Evolutionary conservation across 345 rosid species (phyloP).

Genomic region (Eucalyptus caleyi): DNA sequence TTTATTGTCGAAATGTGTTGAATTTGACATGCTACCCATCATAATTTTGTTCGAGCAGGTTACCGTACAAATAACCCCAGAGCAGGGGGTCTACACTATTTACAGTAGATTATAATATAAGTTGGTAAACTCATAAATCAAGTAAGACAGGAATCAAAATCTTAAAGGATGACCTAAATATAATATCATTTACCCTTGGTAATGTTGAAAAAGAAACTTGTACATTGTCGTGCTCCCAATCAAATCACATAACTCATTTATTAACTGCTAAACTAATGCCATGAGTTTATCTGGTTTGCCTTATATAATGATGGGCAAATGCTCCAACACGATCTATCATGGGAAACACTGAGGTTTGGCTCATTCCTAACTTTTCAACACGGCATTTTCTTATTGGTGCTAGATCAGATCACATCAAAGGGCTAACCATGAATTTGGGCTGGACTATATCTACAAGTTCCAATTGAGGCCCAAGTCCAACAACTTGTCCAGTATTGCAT

Average conservation of each 20-base stretch:
- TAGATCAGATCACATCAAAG: background rate
- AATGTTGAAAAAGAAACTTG: background rate
- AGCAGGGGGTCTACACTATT: accelerated
- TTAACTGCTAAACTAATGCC: background rate
- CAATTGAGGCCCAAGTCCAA: background rate
- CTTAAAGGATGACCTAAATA: background rate
- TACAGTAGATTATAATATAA: background rate
- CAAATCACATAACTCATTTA: background rate
- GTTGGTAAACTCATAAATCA: background rate
- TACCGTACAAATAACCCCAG: background rate
- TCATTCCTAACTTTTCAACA: background rate
- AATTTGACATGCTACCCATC: background rate
- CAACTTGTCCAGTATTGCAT: background rate
- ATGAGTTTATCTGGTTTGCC: background rate
- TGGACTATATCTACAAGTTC: background rate
- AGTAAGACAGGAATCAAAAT: background rate
- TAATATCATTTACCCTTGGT: background rate
- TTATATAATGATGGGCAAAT: background rate
- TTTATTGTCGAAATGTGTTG: background rate
- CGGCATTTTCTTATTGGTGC: background rate
- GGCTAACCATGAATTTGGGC: background rate
- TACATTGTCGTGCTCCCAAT: background rate
- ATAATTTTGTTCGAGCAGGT: background rate
- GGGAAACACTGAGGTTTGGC: background rate
- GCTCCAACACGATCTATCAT: background rate